phyloP scores from a whole-genome alignment of 306 rosid species.

The Cicer yamashitae region DNA sequence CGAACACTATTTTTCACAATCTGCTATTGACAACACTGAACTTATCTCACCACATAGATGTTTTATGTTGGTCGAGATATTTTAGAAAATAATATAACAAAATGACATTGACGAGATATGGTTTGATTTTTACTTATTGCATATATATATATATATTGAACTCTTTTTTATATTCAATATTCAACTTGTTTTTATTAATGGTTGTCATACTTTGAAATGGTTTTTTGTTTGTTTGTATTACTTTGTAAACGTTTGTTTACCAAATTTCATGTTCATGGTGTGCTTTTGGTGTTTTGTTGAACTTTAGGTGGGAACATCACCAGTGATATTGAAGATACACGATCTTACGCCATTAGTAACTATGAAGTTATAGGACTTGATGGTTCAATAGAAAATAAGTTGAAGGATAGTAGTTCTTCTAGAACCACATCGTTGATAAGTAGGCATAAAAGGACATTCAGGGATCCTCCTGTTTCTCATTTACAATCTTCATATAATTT shows the following conservation, averaged over 20 bases:
- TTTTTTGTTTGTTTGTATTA: conserved; percentile 31
- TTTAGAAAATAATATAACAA: background rate
- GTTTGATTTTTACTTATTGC: background rate
- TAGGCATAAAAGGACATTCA: conserved; percentile 38
- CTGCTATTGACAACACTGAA: background rate
- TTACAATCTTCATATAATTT: conserved; percentile 42
- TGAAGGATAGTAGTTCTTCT: conserved; percentile 49
- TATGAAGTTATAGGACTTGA: conserved; percentile 43
- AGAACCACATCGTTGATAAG: conserved; percentile 41
- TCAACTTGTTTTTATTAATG: conserved; percentile 20
- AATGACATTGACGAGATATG: background rate
- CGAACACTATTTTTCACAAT: background rate
- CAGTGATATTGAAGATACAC: conserved; percentile 54
- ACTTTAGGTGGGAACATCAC: conserved; percentile 62
- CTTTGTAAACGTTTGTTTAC: conserved; percentile 38
- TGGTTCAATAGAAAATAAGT: conserved; percentile 50
- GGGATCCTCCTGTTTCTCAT: conserved; percentile 43
- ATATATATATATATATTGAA: background rate
- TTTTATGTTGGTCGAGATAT: background rate
- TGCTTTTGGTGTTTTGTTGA: conserved; percentile 52
- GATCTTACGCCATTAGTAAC: conserved; percentile 47
- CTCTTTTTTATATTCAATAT: background rate
- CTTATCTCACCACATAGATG: background rate
- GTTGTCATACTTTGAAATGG: conserved; percentile 1
- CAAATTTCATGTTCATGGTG: conserved; percentile 43